These are phyloP conservation scores for Cordyceps fumosorosea DNA, from an alignment of 2,329 filamentous ascomycete genomes.

Conservation along the genomic window DNA sequence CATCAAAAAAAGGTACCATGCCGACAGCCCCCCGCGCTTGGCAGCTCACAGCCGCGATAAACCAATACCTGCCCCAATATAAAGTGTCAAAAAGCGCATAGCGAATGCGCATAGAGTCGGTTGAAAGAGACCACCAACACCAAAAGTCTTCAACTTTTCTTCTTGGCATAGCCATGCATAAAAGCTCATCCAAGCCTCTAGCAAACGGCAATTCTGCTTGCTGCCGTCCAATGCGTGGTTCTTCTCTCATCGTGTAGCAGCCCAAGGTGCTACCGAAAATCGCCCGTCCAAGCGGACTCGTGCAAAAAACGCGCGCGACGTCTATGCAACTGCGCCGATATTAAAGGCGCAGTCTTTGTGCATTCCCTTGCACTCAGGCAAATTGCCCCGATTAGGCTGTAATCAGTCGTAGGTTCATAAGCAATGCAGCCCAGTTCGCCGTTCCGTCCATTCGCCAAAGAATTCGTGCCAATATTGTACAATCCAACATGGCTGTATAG, in stretches of 20 bases:
- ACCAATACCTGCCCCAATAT: conserved; percentile 18
- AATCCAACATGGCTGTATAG: conserved; percentile 28
- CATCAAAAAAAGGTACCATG: conserved; percentile 31
- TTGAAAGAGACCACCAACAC: conserved; percentile 2
- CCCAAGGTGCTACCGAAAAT: conserved; percentile 13
- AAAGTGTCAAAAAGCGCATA: conserved; percentile 5
- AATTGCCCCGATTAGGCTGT: conserved; percentile 4
- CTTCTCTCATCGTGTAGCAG: conserved; percentile 10
- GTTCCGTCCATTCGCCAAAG: conserved; percentile 30
- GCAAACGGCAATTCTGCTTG: conserved; percentile 12
- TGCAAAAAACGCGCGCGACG: conserved; percentile 3
- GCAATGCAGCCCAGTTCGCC: conserved; percentile 28
- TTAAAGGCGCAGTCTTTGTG: conserved; percentile 7
- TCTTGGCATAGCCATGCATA: conserved; percentile 8
- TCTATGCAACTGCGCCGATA: conserved; percentile 6
- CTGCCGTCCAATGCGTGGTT: conserved; percentile 7
- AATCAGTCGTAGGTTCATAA: conserved; percentile 23
- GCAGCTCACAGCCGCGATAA: conserved; percentile 21
- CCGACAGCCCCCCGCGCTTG: conserved; percentile 17
- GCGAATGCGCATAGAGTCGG: conserved; percentile 4
- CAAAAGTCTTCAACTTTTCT: not conserved
- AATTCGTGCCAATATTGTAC: conserved; percentile 34
- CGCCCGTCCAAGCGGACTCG: conserved; percentile 1
- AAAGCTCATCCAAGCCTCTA: conserved; percentile 4
- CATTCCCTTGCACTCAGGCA: not conserved